Evolutionary conservation across 805 yeast species (phyloP).

Genomic region (Wickerhamiella spandovensis): DNA sequence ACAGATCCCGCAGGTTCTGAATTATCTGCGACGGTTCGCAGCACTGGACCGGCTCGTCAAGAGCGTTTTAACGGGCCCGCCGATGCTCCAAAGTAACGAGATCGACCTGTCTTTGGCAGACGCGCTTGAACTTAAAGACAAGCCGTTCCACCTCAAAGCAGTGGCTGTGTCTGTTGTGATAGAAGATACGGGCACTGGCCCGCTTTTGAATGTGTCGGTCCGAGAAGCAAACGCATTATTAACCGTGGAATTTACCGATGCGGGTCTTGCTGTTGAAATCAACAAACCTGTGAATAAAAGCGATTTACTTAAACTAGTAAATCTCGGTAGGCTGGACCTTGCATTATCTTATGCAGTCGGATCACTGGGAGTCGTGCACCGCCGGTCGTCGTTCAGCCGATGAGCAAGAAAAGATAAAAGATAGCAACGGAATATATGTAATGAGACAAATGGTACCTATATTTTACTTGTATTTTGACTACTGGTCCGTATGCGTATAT

Average conservation of each 20-base stretch:
- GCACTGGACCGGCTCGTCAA: conserved; percentile 7
- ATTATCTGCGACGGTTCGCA: conserved; percentile 14
- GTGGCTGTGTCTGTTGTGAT: conserved; percentile 6
- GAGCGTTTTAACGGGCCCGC: conserved; percentile 11
- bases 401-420: neutral
- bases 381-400: conserved; percentile 3
- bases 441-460: too few relatives aligned
- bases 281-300: conserved; percentile 10
- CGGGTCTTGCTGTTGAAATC: conserved; percentile 1
- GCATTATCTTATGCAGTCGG: conserved; percentile 13
- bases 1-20: conserved; percentile 17
- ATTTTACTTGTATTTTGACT: too few relatives aligned
- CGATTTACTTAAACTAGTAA: conserved; percentile 10
- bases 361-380: conserved; percentile 9
- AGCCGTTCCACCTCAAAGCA: conserved; percentile 10
- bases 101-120: conserved; percentile 18
- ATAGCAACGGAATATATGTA: too few relatives aligned
- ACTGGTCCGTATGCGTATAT: too few relatives aligned
- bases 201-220: conserved; percentile 4
- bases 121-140: conserved; percentile 14
- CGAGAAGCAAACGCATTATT: conserved; percentile 6
- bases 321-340: conserved; percentile 11
- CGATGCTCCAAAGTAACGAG: conserved; percentile 5
- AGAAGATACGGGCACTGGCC: neutral
- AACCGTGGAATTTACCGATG: neutral